Conservation (phyloP, 2,329 filamentous ascomycete species). For the Colletotrichum horii region DNA sequence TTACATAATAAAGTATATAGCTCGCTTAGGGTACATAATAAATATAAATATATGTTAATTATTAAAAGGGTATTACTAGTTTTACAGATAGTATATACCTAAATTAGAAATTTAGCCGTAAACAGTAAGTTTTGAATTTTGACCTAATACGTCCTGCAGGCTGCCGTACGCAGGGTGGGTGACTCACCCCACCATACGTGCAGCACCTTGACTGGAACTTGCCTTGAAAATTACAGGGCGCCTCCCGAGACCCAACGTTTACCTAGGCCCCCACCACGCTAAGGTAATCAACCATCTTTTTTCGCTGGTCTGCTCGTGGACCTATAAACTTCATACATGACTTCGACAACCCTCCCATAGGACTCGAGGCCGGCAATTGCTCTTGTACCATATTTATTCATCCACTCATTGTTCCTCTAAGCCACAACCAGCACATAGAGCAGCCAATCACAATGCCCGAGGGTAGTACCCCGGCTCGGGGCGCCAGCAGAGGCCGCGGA, state of each 20-base stretch:
- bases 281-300: constrained; percentile 8
- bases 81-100: too few species aligned
- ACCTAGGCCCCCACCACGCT: constrained; percentile 13
- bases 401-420: not conserved
- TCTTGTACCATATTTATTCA: not conserved
- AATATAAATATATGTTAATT: too few species aligned
- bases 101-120: too few species aligned
- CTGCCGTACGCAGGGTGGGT: too few species aligned
- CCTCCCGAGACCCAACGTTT: not conserved
- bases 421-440: not conserved
- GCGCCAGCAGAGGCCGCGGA: constrained; percentile 19
- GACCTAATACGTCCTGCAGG: too few species aligned
- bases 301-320: not conserved
- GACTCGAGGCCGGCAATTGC: not conserved
- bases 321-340: not conserved
- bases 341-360: not conserved
- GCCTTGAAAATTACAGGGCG: not conserved
- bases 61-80: too few species aligned
- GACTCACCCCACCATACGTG: not conserved
- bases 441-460: constrained; percentile 10
- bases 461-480: constrained; percentile 14
- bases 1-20: too few species aligned
- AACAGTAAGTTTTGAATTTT: too few species aligned
- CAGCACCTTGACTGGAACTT: not conserved
- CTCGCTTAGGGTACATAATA: too few species aligned